Conservation (phyloP, 2,329 filamentous ascomycete species). For the Rhinocladiella similis region DNA sequence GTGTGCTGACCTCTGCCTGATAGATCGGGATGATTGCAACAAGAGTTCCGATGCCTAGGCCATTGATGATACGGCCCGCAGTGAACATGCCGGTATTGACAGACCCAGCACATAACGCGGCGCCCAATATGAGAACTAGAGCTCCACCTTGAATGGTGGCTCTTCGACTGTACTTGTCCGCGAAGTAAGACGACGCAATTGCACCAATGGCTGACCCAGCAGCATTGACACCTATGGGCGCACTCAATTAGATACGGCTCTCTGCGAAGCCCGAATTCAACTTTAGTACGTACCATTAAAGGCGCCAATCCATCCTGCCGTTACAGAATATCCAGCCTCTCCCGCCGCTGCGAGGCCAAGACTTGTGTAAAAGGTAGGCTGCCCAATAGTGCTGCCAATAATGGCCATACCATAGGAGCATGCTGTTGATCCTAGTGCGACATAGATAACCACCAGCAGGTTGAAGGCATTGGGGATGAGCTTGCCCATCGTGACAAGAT, state of each 20-base stretch:
- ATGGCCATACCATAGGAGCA: constrained; percentile 38
- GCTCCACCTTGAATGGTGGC: constrained; percentile 40
- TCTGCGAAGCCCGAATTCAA: not conserved
- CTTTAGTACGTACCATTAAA: constrained; percentile 38
- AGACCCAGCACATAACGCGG: constrained; percentile 41
- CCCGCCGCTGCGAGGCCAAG: constrained; percentile 41
- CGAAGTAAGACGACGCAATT: constrained; percentile 41
- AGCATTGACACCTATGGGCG: constrained; percentile 35
- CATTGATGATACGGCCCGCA: constrained; percentile 20
- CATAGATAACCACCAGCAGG: constrained; percentile 36
- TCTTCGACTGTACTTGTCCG: constrained; percentile 40
- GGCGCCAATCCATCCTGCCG: constrained; percentile 45
- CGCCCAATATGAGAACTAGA: constrained; percentile 33
- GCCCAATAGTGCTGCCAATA: constrained; percentile 46
- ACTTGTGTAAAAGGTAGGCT: constrained; percentile 47
- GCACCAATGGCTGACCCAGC: constrained; percentile 44
- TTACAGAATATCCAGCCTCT: constrained; percentile 43
- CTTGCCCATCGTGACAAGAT: constrained; percentile 20
- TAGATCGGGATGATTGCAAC: constrained; percentile 28
- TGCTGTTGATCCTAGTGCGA: constrained; percentile 37
- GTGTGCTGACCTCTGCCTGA: constrained; percentile 28
- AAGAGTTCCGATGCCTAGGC: constrained; percentile 18
- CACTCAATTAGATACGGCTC: too few species aligned
- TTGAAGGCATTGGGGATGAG: constrained; percentile 35
- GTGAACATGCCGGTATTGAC: constrained; percentile 34